Base-by-base conservation (phyloP, 2,329 filamentous ascomycete species). In the Fusarium solani-melongenae region DNA sequence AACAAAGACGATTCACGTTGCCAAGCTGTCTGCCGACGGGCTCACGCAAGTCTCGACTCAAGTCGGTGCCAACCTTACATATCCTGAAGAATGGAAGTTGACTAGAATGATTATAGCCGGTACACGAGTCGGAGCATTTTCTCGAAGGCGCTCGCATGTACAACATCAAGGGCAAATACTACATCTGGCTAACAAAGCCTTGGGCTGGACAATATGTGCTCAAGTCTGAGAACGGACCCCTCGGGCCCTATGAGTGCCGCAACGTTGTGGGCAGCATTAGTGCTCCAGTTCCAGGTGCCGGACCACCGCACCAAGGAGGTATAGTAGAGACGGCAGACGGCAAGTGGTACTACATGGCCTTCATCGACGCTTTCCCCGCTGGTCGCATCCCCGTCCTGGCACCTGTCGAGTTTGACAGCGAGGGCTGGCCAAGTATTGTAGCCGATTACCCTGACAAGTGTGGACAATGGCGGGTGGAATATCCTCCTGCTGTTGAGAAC, bases 311-410 rank as follows among this genome's bases (percentile, higher is more conserved):
- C 66, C 89, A 91, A 75, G 89, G 89, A 0, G 85, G 86, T 15
- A 79, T 91, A 3, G 84, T 91, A 1, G 83, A 88, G 29, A 89
- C 87, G 0, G 83, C 84, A 1, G 78, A 83, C 8, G 87, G 87
- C 0, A 79, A 86, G 15, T 91, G 89, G 88, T 90, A 88, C 73
- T 91, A 90, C 39, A 85, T 91, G 78, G 84, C 86, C 0, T 91
- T 91, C 73, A 78, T 85, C 6, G 87, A 88, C 71, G 82, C 83
- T 0, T 91, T 88, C 60, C 89, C 89, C 0, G 85, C 83, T 3
- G 89, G 89, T 0, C 83, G 89, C n/a, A 85, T 89, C 11, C 89
- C 89, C 0, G 86, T 89, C 0, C 78, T 89, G 1, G 88, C 89
- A 0, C 88, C 89, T 0, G 84, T 82, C 0, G 89, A 84, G 80